Evolutionary conservation across 2,329 filamentous ascomycete genomes (phyloP).

Genomic region (Hymenoscyphus fructigenus): DNA sequence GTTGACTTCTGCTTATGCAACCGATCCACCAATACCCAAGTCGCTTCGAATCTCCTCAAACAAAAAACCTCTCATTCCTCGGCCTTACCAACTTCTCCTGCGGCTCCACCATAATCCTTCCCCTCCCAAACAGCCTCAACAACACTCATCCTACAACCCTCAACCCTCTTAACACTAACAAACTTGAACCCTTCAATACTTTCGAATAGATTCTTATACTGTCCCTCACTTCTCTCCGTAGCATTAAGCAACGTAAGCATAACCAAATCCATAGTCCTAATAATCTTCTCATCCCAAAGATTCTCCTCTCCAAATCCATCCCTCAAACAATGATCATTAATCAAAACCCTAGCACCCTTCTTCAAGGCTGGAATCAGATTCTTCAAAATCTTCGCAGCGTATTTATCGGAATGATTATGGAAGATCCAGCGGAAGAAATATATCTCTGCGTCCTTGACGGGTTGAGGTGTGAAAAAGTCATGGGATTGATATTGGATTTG

Average conservation of each 20-base stretch:
- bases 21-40: background rate
- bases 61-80: background rate
- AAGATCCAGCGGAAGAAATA: slow-evolving; percentile 44
- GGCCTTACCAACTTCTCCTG: background rate
- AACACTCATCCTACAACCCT: slow-evolving; percentile 48
- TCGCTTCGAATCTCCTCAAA: background rate
- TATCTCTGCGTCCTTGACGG: slow-evolving; percentile 52
- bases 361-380: slow-evolving; percentile 9
- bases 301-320: slow-evolving; percentile 37
- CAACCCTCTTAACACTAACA: slow-evolving; percentile 43
- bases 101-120: slow-evolving; percentile 20
- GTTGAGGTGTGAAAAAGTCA: slow-evolving; percentile 44
- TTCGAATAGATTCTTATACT: slow-evolving; percentile 48
- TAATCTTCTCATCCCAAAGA: slow-evolving; percentile 48
- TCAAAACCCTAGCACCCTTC: slow-evolving; percentile 22
- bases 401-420: slow-evolving; percentile 16
- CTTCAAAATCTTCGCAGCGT: slow-evolving; percentile 6
- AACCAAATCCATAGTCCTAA: slow-evolving; percentile 50
- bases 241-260: slow-evolving; percentile 54
- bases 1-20: too few relatives aligned
- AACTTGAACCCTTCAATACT: slow-evolving; percentile 47
- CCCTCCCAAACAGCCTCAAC: slow-evolving; percentile 49
- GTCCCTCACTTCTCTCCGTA: slow-evolving; percentile 48
- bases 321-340: slow-evolving; percentile 47
- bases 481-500: slow-evolving; percentile 41